These are phyloP conservation scores for Tricholoma saponaceum DNA, from an alignment of 768 basidiomycete species.

Conservation along the genomic window DNA sequence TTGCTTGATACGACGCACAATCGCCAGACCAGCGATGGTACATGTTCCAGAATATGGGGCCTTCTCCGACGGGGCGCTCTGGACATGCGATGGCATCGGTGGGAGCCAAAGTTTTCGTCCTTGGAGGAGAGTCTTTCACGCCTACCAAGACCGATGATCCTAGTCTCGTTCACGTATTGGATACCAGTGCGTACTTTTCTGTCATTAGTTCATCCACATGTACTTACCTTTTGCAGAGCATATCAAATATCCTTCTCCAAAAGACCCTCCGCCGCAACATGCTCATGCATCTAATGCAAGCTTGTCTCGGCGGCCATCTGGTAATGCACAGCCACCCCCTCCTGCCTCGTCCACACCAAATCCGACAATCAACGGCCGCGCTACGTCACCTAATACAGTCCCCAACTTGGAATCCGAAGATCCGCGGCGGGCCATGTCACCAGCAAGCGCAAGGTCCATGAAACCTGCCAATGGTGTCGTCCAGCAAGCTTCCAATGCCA, in stretches of 20 bases:
- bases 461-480: slow-evolving; percentile 43
- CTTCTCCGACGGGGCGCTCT: slow-evolving; percentile 85
- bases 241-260: slow-evolving; percentile 21
- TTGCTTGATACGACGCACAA: slow-evolving; percentile 5
- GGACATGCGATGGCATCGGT: slow-evolving; percentile 98
- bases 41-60: slow-evolving; percentile 99
- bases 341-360: slow-evolving; percentile 17
- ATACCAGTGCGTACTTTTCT: slow-evolving; percentile 71
- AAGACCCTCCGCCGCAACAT: slow-evolving; percentile 17
- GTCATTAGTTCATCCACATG: neutral
- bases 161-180: slow-evolving; percentile 81
- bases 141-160: slow-evolving; percentile 75
- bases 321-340: slow-evolving; percentile 22
- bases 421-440: slow-evolving; percentile 64
- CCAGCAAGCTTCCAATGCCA: slow-evolving; percentile 34
- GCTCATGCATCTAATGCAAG: slow-evolving; percentile 9
- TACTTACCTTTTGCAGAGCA: slow-evolving; percentile 16
- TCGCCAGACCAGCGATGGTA: slow-evolving; percentile 94
- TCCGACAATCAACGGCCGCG: slow-evolving; percentile 38
- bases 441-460: slow-evolving; percentile 42
- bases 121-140: slow-evolving; percentile 90
- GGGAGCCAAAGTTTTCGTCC: slow-evolving; percentile 83
- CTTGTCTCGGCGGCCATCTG: slow-evolving; percentile 44
- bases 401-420: slow-evolving; percentile 48
- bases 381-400: slow-evolving; percentile 60